Evolutionary conservation across 306 rosid genomes (phyloP).

Genomic region (Casuarina glauca): DNA sequence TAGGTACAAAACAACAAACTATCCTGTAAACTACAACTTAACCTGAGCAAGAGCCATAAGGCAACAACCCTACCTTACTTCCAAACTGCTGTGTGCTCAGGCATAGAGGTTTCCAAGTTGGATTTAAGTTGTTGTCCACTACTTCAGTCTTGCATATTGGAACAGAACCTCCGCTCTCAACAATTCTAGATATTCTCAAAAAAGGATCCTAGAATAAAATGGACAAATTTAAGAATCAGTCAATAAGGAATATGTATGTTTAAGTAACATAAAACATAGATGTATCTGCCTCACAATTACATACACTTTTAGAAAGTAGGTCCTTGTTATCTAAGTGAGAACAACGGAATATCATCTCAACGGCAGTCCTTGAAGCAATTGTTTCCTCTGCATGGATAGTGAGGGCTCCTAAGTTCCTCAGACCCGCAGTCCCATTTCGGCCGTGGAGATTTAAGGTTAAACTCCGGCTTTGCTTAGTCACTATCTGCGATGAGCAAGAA

Average conservation of each 20-base stretch:
- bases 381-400: constrained; percentile 80
- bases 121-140: constrained; percentile 64
- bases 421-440: constrained; percentile 33
- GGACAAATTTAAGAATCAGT: not conserved
- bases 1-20: constrained; percentile 2
- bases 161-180: constrained; percentile 68
- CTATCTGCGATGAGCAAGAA: constrained; percentile 47
- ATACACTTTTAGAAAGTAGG: constrained; percentile 71
- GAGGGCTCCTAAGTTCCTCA: constrained; percentile 52
- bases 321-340: constrained; percentile 76
- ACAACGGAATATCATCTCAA: constrained; percentile 68
- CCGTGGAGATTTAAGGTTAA: constrained; percentile 48
- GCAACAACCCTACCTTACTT: constrained; percentile 60
- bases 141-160: constrained; percentile 96
- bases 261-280: constrained; percentile 1
- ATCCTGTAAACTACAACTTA: not conserved
- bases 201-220: constrained; percentile 72
- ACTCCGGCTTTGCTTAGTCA: constrained; percentile 59
- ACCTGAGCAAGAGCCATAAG: constrained; percentile 11
- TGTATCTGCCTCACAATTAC: constrained; percentile 11
- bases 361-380: constrained; percentile 57
- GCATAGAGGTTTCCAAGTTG: constrained; percentile 72
- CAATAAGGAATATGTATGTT: not conserved
- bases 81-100: constrained; percentile 67
- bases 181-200: constrained; percentile 69